A percentile compares a stretch with the other conserved stretches of the same genome.
These are phyloP conservation scores for Candida smagusa DNA, from an alignment of 1,139 yeast genomes.

Conservation along the genomic window DNA sequence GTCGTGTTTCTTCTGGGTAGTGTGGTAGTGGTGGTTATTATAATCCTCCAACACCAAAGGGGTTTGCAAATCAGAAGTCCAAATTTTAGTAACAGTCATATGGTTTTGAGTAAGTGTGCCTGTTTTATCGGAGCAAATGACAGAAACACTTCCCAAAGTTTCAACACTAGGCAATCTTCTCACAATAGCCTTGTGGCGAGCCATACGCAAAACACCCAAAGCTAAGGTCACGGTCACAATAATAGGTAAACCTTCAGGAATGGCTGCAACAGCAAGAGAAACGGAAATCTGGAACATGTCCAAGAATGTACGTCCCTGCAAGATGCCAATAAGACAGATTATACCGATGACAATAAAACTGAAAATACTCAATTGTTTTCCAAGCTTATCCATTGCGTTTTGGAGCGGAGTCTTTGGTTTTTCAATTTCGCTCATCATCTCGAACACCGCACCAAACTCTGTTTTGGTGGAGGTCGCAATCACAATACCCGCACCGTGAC, in stretches of 20 bases:
- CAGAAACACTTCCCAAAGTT: slow-evolving; percentile 92
- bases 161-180: slow-evolving; percentile 92
- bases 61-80: slow-evolving; percentile 69
- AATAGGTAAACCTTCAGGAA: slow-evolving; percentile 96
- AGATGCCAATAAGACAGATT: slow-evolving; percentile 79
- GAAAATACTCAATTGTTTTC: slow-evolving; percentile 79
- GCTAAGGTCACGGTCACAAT: slow-evolving; percentile 96
- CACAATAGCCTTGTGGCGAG: slow-evolving; percentile 86
- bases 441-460: slow-evolving; percentile 84
- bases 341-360: slow-evolving; percentile 83
- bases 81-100: slow-evolving; percentile 84
- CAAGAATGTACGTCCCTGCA: slow-evolving; percentile 90
- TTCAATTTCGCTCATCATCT: slow-evolving; percentile 90
- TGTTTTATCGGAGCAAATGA: slow-evolving; percentile 91
- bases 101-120: slow-evolving; percentile 94
- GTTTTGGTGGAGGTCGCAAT: slow-evolving; percentile 84
- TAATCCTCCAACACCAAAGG: slow-evolving; percentile 49
- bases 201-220: slow-evolving; percentile 93
- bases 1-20: slow-evolving; percentile 30
- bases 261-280: slow-evolving; percentile 95
- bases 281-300: slow-evolving; percentile 98
- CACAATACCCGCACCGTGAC: slow-evolving; percentile 91
- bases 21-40: slow-evolving; percentile 21
- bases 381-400: slow-evolving; percentile 89
- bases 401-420: slow-evolving; percentile 96